A percentile compares a stretch with the other conserved stretches of the same genome.
phyloP scores from a whole-genome alignment of 2,329 filamentous ascomycete genomes.

The Ophiostoma pallidulum region DNA sequence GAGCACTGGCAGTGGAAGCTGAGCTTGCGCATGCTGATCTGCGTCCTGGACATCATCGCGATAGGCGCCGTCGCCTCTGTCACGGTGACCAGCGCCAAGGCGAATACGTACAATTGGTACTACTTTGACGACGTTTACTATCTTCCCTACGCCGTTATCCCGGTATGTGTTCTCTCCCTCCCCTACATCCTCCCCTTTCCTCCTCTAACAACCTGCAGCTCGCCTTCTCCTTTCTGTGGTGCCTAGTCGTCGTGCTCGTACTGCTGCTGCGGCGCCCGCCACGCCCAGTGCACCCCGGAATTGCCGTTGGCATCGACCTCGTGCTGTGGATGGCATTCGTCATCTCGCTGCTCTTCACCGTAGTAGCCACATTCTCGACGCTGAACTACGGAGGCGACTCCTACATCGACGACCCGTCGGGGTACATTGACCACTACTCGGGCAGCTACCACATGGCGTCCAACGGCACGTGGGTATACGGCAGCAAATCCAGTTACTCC shows the following conservation, averaged over 20 bases:
- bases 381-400: neutral
- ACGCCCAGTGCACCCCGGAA: slow-evolving; percentile 12
- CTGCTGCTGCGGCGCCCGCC: slow-evolving; percentile 4
- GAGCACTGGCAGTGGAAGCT: slow-evolving; percentile 10
- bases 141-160: neutral
- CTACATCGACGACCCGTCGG: neutral
- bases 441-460: slow-evolving; percentile 6
- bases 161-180: neutral
- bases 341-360: neutral
- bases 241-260: slow-evolving; percentile 4
- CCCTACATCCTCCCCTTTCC: neutral
- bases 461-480: slow-evolving; percentile 16
- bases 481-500: neutral
- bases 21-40: slow-evolving; percentile 5
- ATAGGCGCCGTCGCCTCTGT: slow-evolving; percentile 2
- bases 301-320: slow-evolving; percentile 14
- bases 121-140: neutral
- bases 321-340: slow-evolving; percentile 14
- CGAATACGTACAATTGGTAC: neutral
- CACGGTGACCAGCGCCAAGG: neutral
- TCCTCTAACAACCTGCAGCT: neutral
- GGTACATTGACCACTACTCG: neutral
- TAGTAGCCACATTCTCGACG: neutral
- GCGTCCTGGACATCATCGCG: slow-evolving; percentile 9
- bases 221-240: slow-evolving; percentile 7